Base-by-base conservation (phyloP, 164 flowering plant species). In the Kalanchoe fedtschenkoi region DNA sequence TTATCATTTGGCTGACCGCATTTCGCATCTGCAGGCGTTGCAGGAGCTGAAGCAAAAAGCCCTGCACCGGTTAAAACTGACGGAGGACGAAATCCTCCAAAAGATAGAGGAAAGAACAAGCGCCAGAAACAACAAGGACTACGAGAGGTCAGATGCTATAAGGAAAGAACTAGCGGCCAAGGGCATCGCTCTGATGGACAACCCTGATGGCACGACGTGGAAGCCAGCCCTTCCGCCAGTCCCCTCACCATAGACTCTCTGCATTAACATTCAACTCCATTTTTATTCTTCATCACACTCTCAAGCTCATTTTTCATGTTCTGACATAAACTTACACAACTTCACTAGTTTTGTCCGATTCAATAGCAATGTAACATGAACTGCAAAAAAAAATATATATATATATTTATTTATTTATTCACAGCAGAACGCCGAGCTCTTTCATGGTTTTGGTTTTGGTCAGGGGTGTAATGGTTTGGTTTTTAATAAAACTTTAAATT, bases 141-240 rank as follows among this genome's bases (percentile, higher is more conserved):
- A 81, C 32, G 86, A 81, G 65, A 85, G 77, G 69, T 93, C 99
- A 1, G 97, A 93, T 74, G 71, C 66, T 6, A 90, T 93, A 61
- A 77, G 99, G 68, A 78, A 85, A 64, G 88, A 81, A 22, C 74
- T 93, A 65, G 88, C 92, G 42, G 76, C 78, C 41, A 61, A 79
- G 28, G 99, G 99, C 8, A 84, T 93, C 64, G 83, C 96, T 43
- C 83, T 93, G 32, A 93, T 93, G 98, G 98, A 92, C 73, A 75
- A 78, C 71, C 95, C 96, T 17, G 77, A 85, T 21, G 91, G 95
- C 66, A 92, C 97, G 22, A 71, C 77, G 10, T 90, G 99, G 99
- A 85, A 97, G 76, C 99, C 99, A 13, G 72, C 83, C n/a, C 62
- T 90, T 66, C 99, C 99, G 1, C 74, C 68, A 66, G 63, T 34